Base-by-base conservation (phyloP, 441 rosid genomes). In the Biscutella laevigata region DNA sequence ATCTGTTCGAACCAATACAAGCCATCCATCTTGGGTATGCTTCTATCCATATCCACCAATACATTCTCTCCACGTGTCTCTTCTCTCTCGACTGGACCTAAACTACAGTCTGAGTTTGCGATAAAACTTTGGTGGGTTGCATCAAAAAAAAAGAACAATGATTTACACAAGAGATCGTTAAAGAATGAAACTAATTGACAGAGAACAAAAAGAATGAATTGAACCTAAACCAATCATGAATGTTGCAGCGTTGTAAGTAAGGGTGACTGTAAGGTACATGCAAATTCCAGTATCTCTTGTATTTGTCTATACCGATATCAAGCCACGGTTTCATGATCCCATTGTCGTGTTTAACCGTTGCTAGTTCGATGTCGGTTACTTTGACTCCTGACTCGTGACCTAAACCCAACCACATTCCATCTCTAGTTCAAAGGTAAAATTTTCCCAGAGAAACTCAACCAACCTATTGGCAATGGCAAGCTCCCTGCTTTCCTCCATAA, bases 301-400 rank as follows among this genome's bases (percentile, higher is more conserved):
- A 81, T 71, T 63, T 72, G 9, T 59, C 57, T 26, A 80, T 58
- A 22, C 84, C 80, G 1, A 83, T 85, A 41, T 91, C 95, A 41
- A 83, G 62, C 96, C 96, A 87, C 1, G 98, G 96, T 66, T 91
- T 87, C 94, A 61, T 80, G 58, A 80, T 73, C 54, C 98, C 98
- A 21, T 85, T 77, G 4, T 80, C 85, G 71, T 87, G 98, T 59
- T 87, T 72, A 15, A 91, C 96, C 9, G 81, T 87, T 3, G 90
- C 90, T 59, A 13, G 48, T 30, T 91, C 78, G 5, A 89, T 74
- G 5, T 79, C 79, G 1, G 10, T 53, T 7, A 4, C 66, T 9
- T 17, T 53, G 7, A 80, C 63, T 34, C 72, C 77, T 2, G 80
- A 77, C 48, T 83, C 77, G 7, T 80, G 69, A 36, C 96, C 98